Conservation (phyloP, 2,329 filamentous ascomycete genomes). For the Pseudocercospora crystallina region DNA sequence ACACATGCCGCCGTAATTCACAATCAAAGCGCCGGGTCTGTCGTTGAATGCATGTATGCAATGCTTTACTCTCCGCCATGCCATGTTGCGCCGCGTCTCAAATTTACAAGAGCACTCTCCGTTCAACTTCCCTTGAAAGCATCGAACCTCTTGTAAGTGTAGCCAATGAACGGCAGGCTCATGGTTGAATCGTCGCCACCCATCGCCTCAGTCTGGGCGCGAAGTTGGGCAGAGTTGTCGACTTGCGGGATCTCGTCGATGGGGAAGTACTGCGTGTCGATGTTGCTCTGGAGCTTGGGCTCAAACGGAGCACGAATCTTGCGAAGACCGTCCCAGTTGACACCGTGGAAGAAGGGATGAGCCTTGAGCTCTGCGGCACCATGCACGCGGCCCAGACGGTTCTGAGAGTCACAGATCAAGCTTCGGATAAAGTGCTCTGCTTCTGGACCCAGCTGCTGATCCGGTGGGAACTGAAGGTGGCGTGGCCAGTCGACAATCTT, state of each 20-base stretch:
- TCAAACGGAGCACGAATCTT: slow-evolving; percentile 95
- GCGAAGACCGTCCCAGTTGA: slow-evolving; percentile 90
- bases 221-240: slow-evolving; percentile 83
- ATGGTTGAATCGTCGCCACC: slow-evolving; percentile 85
- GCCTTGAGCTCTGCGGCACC: slow-evolving; percentile 90
- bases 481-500: slow-evolving; percentile 99
- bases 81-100: no score
- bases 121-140: slow-evolving; percentile 51
- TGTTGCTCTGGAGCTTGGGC: slow-evolving; percentile 85
- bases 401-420: slow-evolving; percentile 89
- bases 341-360: slow-evolving; percentile 94
- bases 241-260: slow-evolving; percentile 98
- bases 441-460: slow-evolving; percentile 82
- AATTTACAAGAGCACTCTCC: no score
- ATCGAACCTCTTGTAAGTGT: slow-evolving; percentile 96
- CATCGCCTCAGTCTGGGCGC: slow-evolving; percentile 74
- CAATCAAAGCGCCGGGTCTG: slow-evolving; percentile 5
- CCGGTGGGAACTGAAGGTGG: slow-evolving; percentile 93
- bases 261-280: slow-evolving; percentile 98
- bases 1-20: slow-evolving; percentile 6
- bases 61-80: no score
- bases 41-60: no score
- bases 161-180: slow-evolving; percentile 92
- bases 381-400: slow-evolving; percentile 78
- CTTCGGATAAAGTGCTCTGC: slow-evolving; percentile 91